Conservation (phyloP, 257 asterid genomes). For the Cinchona pubescens region DNA sequence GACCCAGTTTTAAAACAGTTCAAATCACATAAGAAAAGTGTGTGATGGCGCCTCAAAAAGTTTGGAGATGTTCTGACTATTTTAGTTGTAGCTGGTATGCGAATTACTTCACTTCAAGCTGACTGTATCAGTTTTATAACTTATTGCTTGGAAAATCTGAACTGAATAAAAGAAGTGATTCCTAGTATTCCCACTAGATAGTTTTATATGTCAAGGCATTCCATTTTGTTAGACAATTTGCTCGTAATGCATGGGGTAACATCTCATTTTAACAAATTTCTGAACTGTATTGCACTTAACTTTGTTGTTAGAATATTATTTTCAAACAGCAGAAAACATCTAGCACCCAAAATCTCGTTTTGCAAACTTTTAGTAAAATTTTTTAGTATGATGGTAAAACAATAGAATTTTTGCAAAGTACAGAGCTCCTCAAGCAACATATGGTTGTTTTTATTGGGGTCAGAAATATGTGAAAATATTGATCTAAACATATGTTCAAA, state of each 20-base stretch:
- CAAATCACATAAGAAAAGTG: conserved; percentile 62
- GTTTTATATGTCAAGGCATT: neutral
- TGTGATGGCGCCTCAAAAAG: conserved; percentile 51
- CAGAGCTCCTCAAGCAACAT: neutral
- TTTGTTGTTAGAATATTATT: neutral
- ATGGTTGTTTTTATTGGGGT: neutral
- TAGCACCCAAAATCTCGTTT: neutral
- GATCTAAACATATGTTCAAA: neutral
- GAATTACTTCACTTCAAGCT: conserved; percentile 8
- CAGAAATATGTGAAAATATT: neutral
- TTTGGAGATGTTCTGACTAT: conserved; percentile 68
- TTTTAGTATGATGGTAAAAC: neutral
- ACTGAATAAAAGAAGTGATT: neutral
- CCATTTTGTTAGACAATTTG: neutral
- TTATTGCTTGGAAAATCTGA: neutral
- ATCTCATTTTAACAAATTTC: neutral
- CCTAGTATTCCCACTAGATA: neutral
- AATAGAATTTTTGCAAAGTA: neutral
- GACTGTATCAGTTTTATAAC: neutral
- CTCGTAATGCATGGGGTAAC: neutral
- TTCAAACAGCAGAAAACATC: neutral
- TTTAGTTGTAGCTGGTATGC: conserved; percentile 70
- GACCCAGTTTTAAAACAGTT: conserved; percentile 64
- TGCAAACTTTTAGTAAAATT: too few species aligned
- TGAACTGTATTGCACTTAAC: neutral